Percentiles rank a stretch among this genome's conserved stretches.
Conservation (phyloP, 441 rosid species). For the Gossypium trilobum region DNA sequence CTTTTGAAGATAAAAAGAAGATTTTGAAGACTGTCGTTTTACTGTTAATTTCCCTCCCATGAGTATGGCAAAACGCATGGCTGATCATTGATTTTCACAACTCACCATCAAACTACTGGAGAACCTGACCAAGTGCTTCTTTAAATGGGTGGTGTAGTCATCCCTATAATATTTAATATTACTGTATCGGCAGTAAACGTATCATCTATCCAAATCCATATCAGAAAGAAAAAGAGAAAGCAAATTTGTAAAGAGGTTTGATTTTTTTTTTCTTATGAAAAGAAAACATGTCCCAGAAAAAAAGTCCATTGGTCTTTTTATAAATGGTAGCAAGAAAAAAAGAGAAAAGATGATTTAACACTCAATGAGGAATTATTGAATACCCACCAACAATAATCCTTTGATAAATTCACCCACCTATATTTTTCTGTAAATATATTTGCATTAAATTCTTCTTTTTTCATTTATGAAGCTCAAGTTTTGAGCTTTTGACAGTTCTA, state of each 20-base stretch:
- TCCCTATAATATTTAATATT: no score
- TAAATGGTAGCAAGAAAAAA: background rate
- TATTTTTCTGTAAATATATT: slow-evolving; percentile 10
- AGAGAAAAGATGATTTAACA: background rate
- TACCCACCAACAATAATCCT: slow-evolving; percentile 26
- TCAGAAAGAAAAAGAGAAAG: background rate
- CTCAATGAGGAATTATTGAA: slow-evolving; percentile 32
- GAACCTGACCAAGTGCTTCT: background rate
- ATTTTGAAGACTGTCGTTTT: background rate
- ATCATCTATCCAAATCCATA: no score
- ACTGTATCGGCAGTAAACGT: no score
- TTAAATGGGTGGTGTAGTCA: no score
- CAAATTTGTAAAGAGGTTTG: background rate
- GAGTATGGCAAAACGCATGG: background rate
- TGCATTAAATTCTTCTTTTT: background rate
- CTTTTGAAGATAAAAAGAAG: background rate
- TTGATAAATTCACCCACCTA: slow-evolving; percentile 32
- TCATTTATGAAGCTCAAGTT: slow-evolving; percentile 35
- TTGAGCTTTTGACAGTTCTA: slow-evolving; percentile 20
- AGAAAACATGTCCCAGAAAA: background rate
- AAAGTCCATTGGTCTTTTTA: background rate
- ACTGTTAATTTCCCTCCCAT: background rate
- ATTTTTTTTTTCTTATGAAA: background rate
- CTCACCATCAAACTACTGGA: background rate
- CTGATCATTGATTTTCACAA: background rate